Conservation (phyloP, 441 rosid species). For the Brassica hybrid region DNA sequence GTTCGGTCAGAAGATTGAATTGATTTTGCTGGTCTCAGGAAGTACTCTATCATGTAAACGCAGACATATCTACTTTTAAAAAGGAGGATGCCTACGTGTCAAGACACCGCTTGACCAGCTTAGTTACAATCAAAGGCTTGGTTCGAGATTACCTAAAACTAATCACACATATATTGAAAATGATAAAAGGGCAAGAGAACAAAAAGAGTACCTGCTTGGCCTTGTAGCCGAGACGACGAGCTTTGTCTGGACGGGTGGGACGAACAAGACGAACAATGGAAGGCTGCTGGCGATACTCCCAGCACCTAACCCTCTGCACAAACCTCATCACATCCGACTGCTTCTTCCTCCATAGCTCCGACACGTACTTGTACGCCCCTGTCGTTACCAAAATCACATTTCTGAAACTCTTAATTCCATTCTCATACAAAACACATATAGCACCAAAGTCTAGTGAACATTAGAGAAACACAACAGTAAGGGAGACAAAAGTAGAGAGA, state of each 20-base stretch:
- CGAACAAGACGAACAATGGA: constrained; percentile 66
- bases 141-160: background rate
- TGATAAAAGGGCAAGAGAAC: background rate
- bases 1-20: constrained; percentile 52
- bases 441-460: background rate
- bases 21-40: constrained; percentile 56
- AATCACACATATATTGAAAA: background rate
- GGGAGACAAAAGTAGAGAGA: background rate
- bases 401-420: background rate
- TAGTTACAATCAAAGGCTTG: background rate
- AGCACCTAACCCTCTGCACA: constrained; percentile 77
- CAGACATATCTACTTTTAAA: constrained; percentile 29
- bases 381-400: background rate
- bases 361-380: constrained; percentile 47
- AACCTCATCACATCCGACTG: constrained; percentile 83
- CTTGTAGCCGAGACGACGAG: constrained; percentile 74
- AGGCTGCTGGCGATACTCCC: constrained; percentile 81
- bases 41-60: constrained; percentile 47
- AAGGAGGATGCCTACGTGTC: constrained; percentile 32
- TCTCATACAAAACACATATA: background rate
- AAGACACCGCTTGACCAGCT: constrained; percentile 52
- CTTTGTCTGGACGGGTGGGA: constrained; percentile 76
- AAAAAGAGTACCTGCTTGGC: constrained; percentile 64
- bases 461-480: background rate
- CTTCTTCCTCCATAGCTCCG: constrained; percentile 59